phyloP scores from a whole-genome alignment of 2,329 filamentous ascomycete species.

The Paraconiothyrium sp. region DNA sequence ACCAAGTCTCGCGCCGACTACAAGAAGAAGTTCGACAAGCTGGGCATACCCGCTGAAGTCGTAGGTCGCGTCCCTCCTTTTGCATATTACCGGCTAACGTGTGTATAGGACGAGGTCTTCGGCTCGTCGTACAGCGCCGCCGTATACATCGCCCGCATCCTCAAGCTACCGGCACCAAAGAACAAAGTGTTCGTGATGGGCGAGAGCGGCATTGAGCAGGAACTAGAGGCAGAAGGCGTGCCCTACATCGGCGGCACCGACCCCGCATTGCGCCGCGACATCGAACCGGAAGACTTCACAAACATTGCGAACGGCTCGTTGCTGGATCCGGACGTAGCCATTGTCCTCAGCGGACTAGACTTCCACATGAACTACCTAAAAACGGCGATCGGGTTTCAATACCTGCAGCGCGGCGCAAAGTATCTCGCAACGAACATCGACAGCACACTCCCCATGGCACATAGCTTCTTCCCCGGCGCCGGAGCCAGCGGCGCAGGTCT shows the following conservation, averaged over 20 bases:
- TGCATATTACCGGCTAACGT: constrained; percentile 12
- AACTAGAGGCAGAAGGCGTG: constrained; percentile 81
- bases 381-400: constrained; percentile 83
- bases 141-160: constrained; percentile 94
- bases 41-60: constrained; percentile 80
- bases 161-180: constrained; percentile 78
- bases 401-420: constrained; percentile 80
- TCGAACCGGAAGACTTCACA: constrained; percentile 81
- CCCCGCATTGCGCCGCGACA: constrained; percentile 76
- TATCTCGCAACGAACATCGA: constrained; percentile 96
- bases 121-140: constrained; percentile 94
- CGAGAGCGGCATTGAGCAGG: constrained; percentile 89
- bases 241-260: constrained; percentile 89
- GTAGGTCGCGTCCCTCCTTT: constrained; percentile 47
- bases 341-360: constrained; percentile 90
- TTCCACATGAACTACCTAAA: constrained; percentile 97
- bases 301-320: constrained; percentile 76
- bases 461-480: constrained; percentile 89
- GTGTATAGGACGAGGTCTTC: constrained; percentile 83
- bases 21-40: constrained; percentile 83
- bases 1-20: constrained; percentile 95
- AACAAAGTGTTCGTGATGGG: constrained; percentile 96
- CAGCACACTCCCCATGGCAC: constrained; percentile 83
- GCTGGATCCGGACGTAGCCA: constrained; percentile 87
- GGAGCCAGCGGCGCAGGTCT: constrained; percentile 83